phyloP scores from a whole-genome alignment of 352 stramenopile species.

The Pythium volutum region DNA sequence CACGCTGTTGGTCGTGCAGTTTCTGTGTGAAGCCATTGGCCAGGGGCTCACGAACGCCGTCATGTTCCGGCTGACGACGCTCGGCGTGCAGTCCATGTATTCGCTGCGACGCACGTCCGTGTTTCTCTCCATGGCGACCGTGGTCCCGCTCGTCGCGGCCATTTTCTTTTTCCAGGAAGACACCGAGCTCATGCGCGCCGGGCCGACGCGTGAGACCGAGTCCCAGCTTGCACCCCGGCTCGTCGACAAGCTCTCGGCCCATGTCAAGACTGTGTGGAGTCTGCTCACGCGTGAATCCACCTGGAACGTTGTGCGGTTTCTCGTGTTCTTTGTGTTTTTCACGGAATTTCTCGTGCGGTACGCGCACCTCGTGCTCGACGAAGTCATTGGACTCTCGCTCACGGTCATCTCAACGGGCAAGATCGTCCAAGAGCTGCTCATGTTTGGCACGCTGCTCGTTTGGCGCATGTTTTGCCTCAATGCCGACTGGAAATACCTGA shows the following conservation, averaged over 20 bases:
- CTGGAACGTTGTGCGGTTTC: constrained; percentile 46
- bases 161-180: constrained; percentile 42
- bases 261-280: constrained; percentile 23
- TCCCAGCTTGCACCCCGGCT: neutral
- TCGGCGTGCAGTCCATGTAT: constrained; percentile 42
- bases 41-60: constrained; percentile 43
- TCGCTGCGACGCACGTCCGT: constrained; percentile 43
- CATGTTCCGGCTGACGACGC: constrained; percentile 46
- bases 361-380: constrained; percentile 38
- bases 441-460: constrained; percentile 33
- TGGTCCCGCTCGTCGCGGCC: constrained; percentile 37
- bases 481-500: constrained; percentile 38
- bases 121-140: constrained; percentile 47
- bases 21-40: constrained; percentile 40
- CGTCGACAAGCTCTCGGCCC: neutral
- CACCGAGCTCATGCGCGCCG: constrained; percentile 3
- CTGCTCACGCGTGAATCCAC: constrained; percentile 37
- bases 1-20: constrained; percentile 52
- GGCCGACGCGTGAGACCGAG: neutral
- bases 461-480: constrained; percentile 54
- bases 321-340: constrained; percentile 57
- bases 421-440: constrained; percentile 45
- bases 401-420: constrained; percentile 43
- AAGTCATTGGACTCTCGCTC: constrained; percentile 38
- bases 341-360: constrained; percentile 58